Base-by-base conservation (phyloP, 1,284 basidiomycete species). In the Malassezia brasiliensis region DNA sequence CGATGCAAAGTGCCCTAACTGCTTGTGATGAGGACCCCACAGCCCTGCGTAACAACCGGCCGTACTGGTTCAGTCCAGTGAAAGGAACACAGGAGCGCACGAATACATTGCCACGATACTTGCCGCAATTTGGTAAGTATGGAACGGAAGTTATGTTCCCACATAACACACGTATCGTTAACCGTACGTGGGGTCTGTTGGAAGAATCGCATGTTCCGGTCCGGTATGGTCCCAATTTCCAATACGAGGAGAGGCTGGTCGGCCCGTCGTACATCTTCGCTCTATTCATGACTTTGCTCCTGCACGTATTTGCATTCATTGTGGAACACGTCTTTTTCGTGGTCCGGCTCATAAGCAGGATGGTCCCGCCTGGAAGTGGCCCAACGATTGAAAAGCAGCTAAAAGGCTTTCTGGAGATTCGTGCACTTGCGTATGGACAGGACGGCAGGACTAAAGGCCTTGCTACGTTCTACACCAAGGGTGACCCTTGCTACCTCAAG, bases 401-500 rank as follows among this genome's bases (percentile, higher is more conserved):
- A 17, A 47, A 52, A n/a, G 52, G 56, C 32, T 48, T 19, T 31
- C 20, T 14, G 20, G 31, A 56, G 17, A 40, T 62, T n/a, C 54
- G 63, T 30, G 60, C 32, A 77, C 80, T 20, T 70, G 77, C 47
- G 66, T 76, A 3, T 69, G 77, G 15, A 75, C 79, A 7, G 78
- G 79, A 5, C 76, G 79, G 17, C 76, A 81, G n/a, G 2, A 52
- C 59, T 7, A 38, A 55, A 37, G 77, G 80, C 47, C 81, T 85
- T 30, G 83, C 84, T 61, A 83, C 79, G 1, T 79, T 81, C 34
- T 75, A 83, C 49, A 84, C 82, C 1, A 78, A 82, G 40, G 86
- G 86, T n/a, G 87, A 90, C 68, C 85, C 87, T 4, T 87, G 88
- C 2, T 89, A 90, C 74, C 72, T 80, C 15, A 76, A 83, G 35